These are phyloP conservation scores for Dryas octopetala DNA, from an alignment of 306 rosid genomes.

Conservation along the genomic window DNA sequence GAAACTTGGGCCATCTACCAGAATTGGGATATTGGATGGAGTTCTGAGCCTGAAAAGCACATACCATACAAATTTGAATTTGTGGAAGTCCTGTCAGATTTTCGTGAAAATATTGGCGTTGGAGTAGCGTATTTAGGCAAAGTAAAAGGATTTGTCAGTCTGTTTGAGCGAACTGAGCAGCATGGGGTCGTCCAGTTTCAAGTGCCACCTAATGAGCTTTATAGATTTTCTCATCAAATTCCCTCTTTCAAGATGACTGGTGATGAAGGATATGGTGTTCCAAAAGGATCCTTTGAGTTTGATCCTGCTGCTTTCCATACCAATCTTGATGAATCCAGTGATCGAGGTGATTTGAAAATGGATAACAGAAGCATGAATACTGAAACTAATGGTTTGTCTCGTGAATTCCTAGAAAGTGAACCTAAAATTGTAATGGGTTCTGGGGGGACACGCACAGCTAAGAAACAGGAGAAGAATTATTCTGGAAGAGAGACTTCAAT, in stretches of 20 bases:
- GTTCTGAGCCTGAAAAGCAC: constrained; percentile 55
- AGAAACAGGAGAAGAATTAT: constrained; percentile 22
- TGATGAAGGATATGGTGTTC: constrained; percentile 68
- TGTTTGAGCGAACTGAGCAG: constrained; percentile 55
- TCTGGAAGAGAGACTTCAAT: constrained; percentile 30
- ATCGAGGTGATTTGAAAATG: constrained; percentile 28
- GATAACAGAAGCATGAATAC: constrained; percentile 25
- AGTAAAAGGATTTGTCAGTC: constrained; percentile 77
- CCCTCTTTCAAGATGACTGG: constrained; percentile 80
- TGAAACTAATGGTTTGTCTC: constrained; percentile 21
- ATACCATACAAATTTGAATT: constrained; percentile 42
- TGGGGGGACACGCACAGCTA: constrained; percentile 26
- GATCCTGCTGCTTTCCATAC: constrained; percentile 78
- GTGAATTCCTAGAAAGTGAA: constrained; percentile 31
- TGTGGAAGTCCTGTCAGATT: constrained; percentile 76
- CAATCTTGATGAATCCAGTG: constrained; percentile 33
- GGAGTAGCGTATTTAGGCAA: constrained; percentile 61
- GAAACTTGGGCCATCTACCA: constrained; percentile 92
- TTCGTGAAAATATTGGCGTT: constrained; percentile 48
- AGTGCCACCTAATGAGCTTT: constrained; percentile 56
- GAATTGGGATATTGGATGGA: constrained; percentile 82
- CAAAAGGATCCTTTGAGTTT: constrained; percentile 75
- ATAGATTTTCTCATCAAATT: constrained; percentile 74
- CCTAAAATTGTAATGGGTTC: constrained; percentile 28
- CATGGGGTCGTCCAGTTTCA: constrained; percentile 34